These are phyloP conservation scores for Amborella trichopoda DNA, from an alignment of 164 flowering plant species.

Conservation along the genomic window DNA sequence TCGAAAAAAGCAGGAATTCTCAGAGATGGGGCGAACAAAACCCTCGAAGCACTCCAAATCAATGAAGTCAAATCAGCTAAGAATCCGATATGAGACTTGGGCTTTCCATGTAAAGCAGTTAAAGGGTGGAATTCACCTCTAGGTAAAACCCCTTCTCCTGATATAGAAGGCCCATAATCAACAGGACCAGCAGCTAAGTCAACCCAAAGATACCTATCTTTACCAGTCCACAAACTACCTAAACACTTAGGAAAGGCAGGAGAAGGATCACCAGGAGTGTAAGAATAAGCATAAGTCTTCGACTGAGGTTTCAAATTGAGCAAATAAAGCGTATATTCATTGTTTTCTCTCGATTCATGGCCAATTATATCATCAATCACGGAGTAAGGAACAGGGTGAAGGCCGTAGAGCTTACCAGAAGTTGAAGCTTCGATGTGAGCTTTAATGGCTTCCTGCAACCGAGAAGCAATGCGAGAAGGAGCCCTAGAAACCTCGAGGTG, in stretches of 20 bases:
- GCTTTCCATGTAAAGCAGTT: slow-evolving; percentile 61
- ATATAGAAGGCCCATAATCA: slow-evolving; percentile 78
- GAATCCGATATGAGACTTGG: slow-evolving; percentile 72
- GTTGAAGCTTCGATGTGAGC: slow-evolving; percentile 12
- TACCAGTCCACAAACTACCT: slow-evolving; percentile 72
- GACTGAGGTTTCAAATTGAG: slow-evolving; percentile 40
- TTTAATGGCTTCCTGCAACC: slow-evolving; percentile 13
- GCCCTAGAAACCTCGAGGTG: not conserved
- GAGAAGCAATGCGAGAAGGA: not conserved
- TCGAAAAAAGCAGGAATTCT: slow-evolving; percentile 82
- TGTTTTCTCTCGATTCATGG: slow-evolving; percentile 40
- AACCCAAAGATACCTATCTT: slow-evolving; percentile 76
- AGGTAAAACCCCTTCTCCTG: slow-evolving; percentile 85
- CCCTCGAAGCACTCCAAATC: slow-evolving; percentile 87
- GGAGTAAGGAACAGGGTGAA: slow-evolving; percentile 35
- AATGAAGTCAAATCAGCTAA: slow-evolving; percentile 71
- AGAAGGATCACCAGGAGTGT: slow-evolving; percentile 39
- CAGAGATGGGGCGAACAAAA: slow-evolving; percentile 74
- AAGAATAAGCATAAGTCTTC: slow-evolving; percentile 57
- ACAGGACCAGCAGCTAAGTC: slow-evolving; percentile 93
- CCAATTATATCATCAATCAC: slow-evolving; percentile 40
- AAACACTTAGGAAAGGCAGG: slow-evolving; percentile 48
- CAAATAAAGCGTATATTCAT: slow-evolving; percentile 45
- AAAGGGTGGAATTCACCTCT: slow-evolving; percentile 86
- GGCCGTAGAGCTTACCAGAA: slow-evolving; percentile 5